Conservation (phyloP, 1,284 basidiomycete species). For the Marasmius sp. region DNA sequence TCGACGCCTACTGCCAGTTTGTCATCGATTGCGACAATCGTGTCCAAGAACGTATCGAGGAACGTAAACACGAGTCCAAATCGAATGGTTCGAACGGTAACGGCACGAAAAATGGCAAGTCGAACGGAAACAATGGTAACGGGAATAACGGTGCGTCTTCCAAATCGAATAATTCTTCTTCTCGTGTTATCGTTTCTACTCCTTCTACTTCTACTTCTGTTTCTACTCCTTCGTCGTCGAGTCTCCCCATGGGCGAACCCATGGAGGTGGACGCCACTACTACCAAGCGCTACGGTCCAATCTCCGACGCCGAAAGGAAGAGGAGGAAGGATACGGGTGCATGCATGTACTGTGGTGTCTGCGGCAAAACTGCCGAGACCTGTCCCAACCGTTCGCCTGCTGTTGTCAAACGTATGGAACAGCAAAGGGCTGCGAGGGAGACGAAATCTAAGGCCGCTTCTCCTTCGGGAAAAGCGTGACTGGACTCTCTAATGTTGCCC, state of each 20-base stretch:
- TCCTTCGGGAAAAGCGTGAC: slow-evolving; percentile 32
- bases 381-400: slow-evolving; percentile 24
- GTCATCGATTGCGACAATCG: no score
- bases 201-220: neutral
- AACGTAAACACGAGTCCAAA: no score
- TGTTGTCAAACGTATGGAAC: no score
- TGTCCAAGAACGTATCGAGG: no score
- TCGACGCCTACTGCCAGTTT: no score
- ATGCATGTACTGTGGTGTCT: slow-evolving; percentile 29
- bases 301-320: slow-evolving; percentile 26
- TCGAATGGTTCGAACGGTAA: no score
- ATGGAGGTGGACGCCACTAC: neutral
- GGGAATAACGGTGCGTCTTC: neutral
- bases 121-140: no score
- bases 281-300: slow-evolving; percentile 5
- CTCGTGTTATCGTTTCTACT: neutral
- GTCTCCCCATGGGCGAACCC: neutral
- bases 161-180: neutral
- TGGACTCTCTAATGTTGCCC: slow-evolving; percentile 1
- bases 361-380: slow-evolving; percentile 20
- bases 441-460: neutral
- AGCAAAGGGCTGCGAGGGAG: no score
- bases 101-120: no score
- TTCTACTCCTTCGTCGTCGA: no score
- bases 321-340: slow-evolving; percentile 20